Base-by-base conservation (phyloP, 352 stramenopile species). In the Globisporangium uncinulatum region DNA sequence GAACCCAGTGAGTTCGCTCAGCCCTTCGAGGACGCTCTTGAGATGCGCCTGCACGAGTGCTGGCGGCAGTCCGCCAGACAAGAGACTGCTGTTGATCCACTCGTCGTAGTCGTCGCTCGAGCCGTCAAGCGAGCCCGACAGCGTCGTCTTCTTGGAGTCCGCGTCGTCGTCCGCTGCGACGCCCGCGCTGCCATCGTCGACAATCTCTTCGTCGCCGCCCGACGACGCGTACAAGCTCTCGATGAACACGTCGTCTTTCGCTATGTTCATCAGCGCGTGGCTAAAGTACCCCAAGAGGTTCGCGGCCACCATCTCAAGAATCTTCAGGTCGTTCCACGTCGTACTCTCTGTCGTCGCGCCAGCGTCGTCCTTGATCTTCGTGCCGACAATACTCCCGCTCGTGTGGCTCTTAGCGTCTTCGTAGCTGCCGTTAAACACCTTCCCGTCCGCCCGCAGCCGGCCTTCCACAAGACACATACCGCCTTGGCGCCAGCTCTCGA, bases 391-490 rank as follows among this genome's bases (percentile, higher is more conserved):
- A 44, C 72, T 87, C 43, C 86, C 86, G 55, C 80, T 90, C 11
- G 86, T 95, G 55, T 92, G 83, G 41, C 83, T 93, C 45, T 94
- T 95, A 6, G 86, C 83, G 56, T 95, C 86, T 75, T 95, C 83
- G 41, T 95, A 95, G 43, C 65, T 88, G 29, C 86, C 86, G 43
- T 69, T 78, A 41, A 95, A 95, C 43, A 78, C 71, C 8, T 57
- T 70, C 11, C 83, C 83, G 51, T 95, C 86, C 37, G 79, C 76
- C 50, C 83, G 78, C 21, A 95, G 57, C 39, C 86, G 69, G 14
- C 86, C 86, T 59, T 93, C 76, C 3, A 95, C 83, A 20, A 95
- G 69, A 48, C 86, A 95, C 5, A 86, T 95, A n/a, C 86, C 83
- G 48, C 86, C 84, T 69, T 95, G 86, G 2, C 82, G 75, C 86